Evolutionary conservation across 2,329 filamentous ascomycete species (phyloP).

Genomic region (Alternaria rosae): DNA sequence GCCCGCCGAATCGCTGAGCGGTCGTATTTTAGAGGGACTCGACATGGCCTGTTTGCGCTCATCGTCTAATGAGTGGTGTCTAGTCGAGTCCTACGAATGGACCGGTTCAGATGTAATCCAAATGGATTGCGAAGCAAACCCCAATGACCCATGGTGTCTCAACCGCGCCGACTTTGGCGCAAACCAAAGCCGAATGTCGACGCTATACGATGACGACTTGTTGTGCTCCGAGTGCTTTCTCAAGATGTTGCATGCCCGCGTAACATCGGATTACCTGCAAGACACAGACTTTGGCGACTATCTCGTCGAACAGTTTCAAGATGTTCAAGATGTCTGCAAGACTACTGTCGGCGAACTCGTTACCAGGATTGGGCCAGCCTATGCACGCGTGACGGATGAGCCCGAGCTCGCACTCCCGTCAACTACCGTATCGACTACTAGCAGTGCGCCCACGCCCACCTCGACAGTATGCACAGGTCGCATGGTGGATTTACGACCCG

Average conservation of each 20-base stretch:
- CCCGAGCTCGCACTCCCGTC: background rate
- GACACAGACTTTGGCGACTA: slow-evolving; percentile 1
- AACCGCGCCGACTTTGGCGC: background rate
- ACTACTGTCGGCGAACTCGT: background rate
- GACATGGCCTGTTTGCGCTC: background rate
- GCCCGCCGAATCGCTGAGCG: background rate
- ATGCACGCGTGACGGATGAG: no score
- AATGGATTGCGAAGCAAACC: background rate
- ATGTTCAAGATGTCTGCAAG: slow-evolving; percentile 1
- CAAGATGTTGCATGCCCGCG: background rate
- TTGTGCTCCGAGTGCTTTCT: slow-evolving; percentile 4
- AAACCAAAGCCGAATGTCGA: background rate
- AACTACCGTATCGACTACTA: background rate
- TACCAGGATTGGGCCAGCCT: background rate
- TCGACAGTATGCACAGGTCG: background rate
- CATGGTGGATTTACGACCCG: background rate
- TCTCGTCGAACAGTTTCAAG: slow-evolving; percentile 1
- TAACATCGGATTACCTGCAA: background rate
- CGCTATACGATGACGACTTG: background rate
- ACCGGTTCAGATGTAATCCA: background rate
- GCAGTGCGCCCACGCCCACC: background rate
- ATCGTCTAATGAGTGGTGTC: slow-evolving; percentile 1
- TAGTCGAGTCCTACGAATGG: slow-evolving; percentile 3
- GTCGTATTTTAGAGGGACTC: background rate
- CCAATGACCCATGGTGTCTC: background rate